phyloP scores from a whole-genome alignment of 2,329 filamentous ascomycete species.

The Cordyceps cicadae region DNA sequence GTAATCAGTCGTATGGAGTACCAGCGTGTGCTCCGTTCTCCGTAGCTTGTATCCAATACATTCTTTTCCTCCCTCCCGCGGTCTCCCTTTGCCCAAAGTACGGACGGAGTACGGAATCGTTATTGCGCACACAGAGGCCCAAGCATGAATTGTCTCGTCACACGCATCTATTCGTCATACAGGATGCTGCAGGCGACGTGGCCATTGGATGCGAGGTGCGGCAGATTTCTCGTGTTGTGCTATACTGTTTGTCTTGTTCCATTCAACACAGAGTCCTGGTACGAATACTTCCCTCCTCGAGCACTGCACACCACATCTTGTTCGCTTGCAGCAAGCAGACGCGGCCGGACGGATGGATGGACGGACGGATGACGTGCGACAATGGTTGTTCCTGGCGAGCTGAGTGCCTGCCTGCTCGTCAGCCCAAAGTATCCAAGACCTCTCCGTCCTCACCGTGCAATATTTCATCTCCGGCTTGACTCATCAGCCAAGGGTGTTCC shows the following conservation, averaged over 20 bases:
- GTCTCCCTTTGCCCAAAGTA: not conserved
- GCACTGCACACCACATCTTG: not conserved
- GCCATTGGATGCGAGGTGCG: not conserved
- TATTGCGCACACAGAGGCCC: not conserved
- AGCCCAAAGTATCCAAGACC: not conserved
- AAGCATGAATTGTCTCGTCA: not conserved
- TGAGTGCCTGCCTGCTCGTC: not conserved
- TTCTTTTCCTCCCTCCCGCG: not conserved
- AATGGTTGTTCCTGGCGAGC: not conserved
- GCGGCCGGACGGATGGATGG: not conserved
- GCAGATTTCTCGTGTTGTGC: not conserved
- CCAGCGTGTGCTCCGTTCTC: no score
- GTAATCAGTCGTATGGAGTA: not conserved
- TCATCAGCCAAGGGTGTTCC: not conserved
- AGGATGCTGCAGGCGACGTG: constrained; percentile 7
- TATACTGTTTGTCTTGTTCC: not conserved
- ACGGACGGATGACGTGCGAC: not conserved
- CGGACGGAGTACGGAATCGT: not conserved
- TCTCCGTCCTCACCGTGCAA: not conserved
- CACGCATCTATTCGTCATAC: not conserved
- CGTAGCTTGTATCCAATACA: not conserved
- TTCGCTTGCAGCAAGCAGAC: not conserved
- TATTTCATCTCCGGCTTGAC: not conserved
- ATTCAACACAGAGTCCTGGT: not conserved
- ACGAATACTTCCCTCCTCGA: not conserved